These are phyloP conservation scores for Prototheca stagnorum DNA, from an alignment of 163 green algal genomes.

Conservation along the genomic window DNA sequence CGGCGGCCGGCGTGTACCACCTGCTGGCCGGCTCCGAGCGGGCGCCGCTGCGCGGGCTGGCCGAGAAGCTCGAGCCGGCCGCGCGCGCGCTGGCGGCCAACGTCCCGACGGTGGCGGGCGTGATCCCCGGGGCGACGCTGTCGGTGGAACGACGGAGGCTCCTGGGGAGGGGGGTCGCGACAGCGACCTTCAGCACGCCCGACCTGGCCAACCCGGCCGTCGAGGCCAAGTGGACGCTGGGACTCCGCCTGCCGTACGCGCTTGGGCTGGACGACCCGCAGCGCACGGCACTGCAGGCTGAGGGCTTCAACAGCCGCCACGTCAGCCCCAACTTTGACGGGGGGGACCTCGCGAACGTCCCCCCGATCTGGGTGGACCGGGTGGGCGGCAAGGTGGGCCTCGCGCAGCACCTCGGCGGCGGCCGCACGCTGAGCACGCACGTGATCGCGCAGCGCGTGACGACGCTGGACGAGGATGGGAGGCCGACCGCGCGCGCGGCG, in stretches of 20 bases:
- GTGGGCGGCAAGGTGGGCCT: conserved; percentile 64
- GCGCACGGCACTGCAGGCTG: conserved; percentile 25
- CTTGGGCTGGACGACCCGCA: conserved; percentile 32
- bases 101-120: conserved; percentile 42
- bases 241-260: conserved; percentile 49
- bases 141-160: conserved; percentile 78
- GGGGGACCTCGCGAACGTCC: conserved; percentile 59
- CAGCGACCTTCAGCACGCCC: conserved; percentile 39
- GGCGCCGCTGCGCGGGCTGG: too few relatives aligned
- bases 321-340: conserved; percentile 72
- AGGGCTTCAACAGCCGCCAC: conserved; percentile 85
- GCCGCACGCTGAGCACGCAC: conserved; percentile 21
- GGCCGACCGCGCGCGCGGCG: conserved; percentile 26
- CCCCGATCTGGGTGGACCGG: conserved; percentile 79
- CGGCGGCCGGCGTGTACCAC: too few relatives aligned
- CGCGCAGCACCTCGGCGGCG: conserved; percentile 36
- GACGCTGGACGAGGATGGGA: conserved; percentile 45
- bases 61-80: too few relatives aligned
- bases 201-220: too few relatives aligned
- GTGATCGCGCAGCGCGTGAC: conserved; percentile 51
- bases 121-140: conserved; percentile 58
- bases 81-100: too few relatives aligned
- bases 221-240: too few relatives aligned
- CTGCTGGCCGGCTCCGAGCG: too few relatives aligned
- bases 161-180: conserved; percentile 24